Base-by-base conservation (phyloP, 2,329 filamentous ascomycete species). In the Neoarthrinium moseri region DNA sequence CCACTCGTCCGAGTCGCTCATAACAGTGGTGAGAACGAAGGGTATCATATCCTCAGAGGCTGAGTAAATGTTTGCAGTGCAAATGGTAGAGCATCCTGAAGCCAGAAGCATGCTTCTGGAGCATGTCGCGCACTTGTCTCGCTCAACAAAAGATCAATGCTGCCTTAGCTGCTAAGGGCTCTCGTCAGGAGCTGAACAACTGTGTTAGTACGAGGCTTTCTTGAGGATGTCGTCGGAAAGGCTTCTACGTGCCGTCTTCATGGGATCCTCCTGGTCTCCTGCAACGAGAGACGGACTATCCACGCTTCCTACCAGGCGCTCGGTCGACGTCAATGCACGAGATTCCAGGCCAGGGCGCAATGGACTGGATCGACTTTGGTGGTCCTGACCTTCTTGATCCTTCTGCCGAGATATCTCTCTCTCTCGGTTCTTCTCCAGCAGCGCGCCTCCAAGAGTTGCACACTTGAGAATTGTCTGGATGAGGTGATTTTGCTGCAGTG, bases 391-490 rank as follows among this genome's bases (percentile, higher is more conserved):
- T 15, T 29, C 23, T 15, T 38, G 18, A 38, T 77, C 73, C 24
- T 68, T 67, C 42, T 76, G 72, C 42, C 76, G 75, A 52, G 65
- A 77, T 55, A 77, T 68, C 64, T 81, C 80, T 47, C 75, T 73
- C 62, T 85, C 81, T 41, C 81, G 71, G 58, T 86, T 86, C 68
- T 90, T 87, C 64, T 94, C 89, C 43, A 92, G 78, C 43, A 95
- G 75, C 41, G 86, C 86, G 36, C 89, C 87, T 47, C 92, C 91
- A 26, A 97, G 83, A 4, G 94, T 96, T 11, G 91, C 92, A 64
- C 92, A 97, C 67, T 96, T 96, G 53, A 97, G 80, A 49, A 99
- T 97, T 1, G 91, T 96, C 71, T 97, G 92, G 60, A 97, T 96
- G 61, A 97, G 85, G 66, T 96, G 90, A 65, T 95, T 96, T 63